A percentile compares a stretch with the other conserved stretches of the same genome.
phyloP scores from a whole-genome alignment of 306 rosid species.

The Malus sylvestris region DNA sequence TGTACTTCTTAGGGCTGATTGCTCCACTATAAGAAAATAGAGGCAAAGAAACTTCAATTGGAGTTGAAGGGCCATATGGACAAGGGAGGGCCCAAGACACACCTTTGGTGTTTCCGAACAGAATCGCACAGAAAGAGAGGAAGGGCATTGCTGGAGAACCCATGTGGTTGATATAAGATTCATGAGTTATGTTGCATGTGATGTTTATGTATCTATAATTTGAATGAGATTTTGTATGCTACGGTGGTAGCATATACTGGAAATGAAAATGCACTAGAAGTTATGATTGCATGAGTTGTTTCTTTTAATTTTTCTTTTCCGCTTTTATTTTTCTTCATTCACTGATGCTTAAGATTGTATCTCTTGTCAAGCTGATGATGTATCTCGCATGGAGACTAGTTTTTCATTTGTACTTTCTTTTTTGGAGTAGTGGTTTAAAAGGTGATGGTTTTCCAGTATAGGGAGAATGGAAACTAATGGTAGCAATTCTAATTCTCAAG shows the following conservation, averaged over 20 bases:
- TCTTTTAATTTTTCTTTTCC: neutral
- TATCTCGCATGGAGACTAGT: neutral
- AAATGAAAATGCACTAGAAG: neutral
- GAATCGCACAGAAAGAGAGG: neutral
- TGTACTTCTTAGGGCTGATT: neutral
- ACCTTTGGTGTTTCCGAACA: neutral
- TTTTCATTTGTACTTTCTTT: slow-evolving; percentile 9
- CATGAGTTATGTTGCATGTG: neutral
- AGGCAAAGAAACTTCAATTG: neutral
- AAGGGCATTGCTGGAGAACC: neutral
- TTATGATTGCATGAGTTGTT: neutral
- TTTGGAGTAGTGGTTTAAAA: slow-evolving; percentile 22
- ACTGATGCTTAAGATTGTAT: neutral
- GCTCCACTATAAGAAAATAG: neutral
- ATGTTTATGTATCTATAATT: neutral
- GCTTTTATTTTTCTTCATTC: neutral
- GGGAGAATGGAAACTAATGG: slow-evolving; percentile 40
- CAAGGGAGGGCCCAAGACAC: neutral
- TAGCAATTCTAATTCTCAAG: slow-evolving; percentile 31
- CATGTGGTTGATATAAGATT: neutral
- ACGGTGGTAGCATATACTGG: neutral
- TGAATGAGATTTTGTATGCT: neutral
- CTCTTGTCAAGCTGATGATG: neutral
- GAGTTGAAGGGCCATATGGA: neutral
- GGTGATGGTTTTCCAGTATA: slow-evolving; percentile 33